Base-by-base conservation (phyloP, 768 basidiomycete genomes). In the Glaciozyma martinii region DNA sequence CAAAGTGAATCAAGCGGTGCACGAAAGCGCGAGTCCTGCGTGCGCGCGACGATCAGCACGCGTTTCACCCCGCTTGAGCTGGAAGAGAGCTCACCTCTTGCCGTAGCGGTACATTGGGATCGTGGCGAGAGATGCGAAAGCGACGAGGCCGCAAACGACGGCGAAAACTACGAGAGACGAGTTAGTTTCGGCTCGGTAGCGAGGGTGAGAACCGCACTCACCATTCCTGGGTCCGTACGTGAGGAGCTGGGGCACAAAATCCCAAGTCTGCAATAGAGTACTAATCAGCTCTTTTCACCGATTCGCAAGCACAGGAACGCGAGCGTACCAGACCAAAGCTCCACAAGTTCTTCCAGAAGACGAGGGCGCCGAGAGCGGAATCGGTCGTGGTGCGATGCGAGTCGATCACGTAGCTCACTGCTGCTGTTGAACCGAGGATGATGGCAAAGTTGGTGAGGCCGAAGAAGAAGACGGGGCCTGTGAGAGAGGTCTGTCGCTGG, bases 391-490 rank as follows among this genome's bases (percentile, higher is more conserved):
- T 44, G 18, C 71, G 62, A 46, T 73, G 70, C 43, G 61, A 69
- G 43, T 74, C 73, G 19, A 74, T 72, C 25, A 74, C 62, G 58
- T 74, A 73, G 3, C 59, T 56, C 25, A 72, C 61, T 19, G 61
- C 56, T 9, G 62, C 60, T 7, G 67, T 59, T 23, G 55, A 60
- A 23, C 73, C 73, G 29, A 74, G 53, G 42, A 65, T 62, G 16
- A 71, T 60, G 32, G 72, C 72, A 30, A 71, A 71, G 60, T 71
- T 72, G 40, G 68, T 54, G 5, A 72, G 42, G 43, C 68, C 64
- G 27, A 56, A 42, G 37, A 46, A 57, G 44, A 74, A 54, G 46
- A 74, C 68, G 8, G 68, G 66, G 2, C 62, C 65, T 15, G 63
- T 64, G 62, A 65, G 68, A 3, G 62, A 49, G n/a, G 25, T 19